Evolutionary conservation across 768 basidiomycete genomes (phyloP), one percentile per base, ranked within the genome.

Genomic region (Harrya chromipes): DNA sequence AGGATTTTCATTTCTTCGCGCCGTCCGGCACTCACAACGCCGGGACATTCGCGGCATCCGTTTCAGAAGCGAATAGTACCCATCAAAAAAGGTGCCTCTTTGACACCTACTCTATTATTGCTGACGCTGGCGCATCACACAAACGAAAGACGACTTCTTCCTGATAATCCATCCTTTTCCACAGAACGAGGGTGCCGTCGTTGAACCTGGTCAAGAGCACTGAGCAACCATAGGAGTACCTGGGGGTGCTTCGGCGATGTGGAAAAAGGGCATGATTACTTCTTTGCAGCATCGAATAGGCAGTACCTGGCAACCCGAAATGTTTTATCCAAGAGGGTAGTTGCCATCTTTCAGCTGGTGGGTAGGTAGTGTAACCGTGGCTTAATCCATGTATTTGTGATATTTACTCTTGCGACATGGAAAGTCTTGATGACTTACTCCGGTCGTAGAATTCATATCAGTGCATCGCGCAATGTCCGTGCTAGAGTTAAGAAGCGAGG

Each of bases 281-380:
- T 61, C 64, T 37, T 47, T 76, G 34, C 54, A 68, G 10, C 75
- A 76, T 48, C 61, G 66, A 43, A 70, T 67, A 11, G 74, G 73
- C n/a, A 65, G 69, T 26, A 60, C 60, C 31, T 78, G 77, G 75
- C 72, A 75, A 46, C 63, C 70, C 17, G 75, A 74, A 47, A 53
- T 77, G 24, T 74, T 73, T 68, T 62, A 59, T 43, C 55, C 14
- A 20, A 63, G 47, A 52, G 39, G 17, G 39, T 61, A 39, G 56
- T 29, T 33, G 4, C 34, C 21, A 46, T 5, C 8, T 45, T 43
- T 33, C 26, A 13, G 43, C 23, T 24, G 17, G 34, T 41, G 35
- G 47, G 41, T 35, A 47, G 45, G 47, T n/a, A n/a, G n/a, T 41
- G 46, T 35, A 40, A 46, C 36, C 19, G 17, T 54, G 23, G n/a